Evolutionary conservation across 2,329 filamentous ascomycete species (phyloP), one percentile per base, ranked within the genome.

Genomic region (Ophidiomyces ophidiicola): DNA sequence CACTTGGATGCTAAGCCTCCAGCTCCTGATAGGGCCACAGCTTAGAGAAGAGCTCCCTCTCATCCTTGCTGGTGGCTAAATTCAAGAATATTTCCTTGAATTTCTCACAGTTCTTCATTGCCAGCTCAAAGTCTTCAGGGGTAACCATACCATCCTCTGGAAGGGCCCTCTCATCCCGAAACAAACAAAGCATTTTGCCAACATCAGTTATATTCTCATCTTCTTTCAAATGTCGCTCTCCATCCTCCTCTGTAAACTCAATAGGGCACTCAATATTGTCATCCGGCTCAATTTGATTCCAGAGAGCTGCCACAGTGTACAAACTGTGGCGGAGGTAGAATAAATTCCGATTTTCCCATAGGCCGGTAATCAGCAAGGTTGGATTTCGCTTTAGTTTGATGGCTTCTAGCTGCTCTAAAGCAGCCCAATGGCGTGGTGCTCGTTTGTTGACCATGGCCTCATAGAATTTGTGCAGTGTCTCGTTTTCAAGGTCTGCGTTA

Each of bases 381-480:
- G 55, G 58, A 32, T 57, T 58, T 6, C 50, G 49, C 6, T 52
- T 25, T 7, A 49, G 44, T 3, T 46, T 41, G 15, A 54, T 36
- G 17, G 37, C 36, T 29, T 18, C 32, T 2, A 18, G 23, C 32
- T 51, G 43, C 30, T 50, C 23, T 12, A 59, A 47, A 15, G 53
- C 47, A 6, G 43, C 45, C 54, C 51, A 59, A 41, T 56, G 55
- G 5, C 14, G 36, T 36, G 55, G 52, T 3, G 51, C 48, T 6
- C 50, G 48, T 24, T 53, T 57, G 31, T 32, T 49, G 1, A 58
- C 52, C 40, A 52, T 51, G 11, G 53, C 50, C 36, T 58, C 50
- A 40, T 59, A 58, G 46, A 53, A 59, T 48, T 59, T 59, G 28
- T 59, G 55, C 0, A 56, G 40, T 0, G 36, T 57, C 39, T 59